Conservation (phyloP, 768 basidiomycete genomes). For the Exidia glandulosa region DNA sequence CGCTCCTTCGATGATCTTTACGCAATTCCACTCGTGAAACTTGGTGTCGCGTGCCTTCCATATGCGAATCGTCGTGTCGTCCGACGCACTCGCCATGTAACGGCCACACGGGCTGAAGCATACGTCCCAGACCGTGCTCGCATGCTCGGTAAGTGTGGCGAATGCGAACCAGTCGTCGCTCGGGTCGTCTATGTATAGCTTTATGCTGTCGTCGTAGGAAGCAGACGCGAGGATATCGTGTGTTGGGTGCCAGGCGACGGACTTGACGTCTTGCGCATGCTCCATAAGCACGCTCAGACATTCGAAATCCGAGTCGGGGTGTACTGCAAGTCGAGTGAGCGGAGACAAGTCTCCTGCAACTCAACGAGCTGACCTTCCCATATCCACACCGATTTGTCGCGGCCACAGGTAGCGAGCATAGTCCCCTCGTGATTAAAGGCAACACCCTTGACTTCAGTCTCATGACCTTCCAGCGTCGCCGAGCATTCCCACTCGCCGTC, state of each 20-base stretch:
- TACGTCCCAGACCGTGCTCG: constrained; percentile 86
- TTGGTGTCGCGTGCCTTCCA: constrained; percentile 71
- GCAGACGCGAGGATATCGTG: constrained; percentile 97
- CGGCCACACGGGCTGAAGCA: constrained; percentile 47
- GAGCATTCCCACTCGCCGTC: constrained; percentile 45
- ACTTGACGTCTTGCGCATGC: constrained; percentile 93
- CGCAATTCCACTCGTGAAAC: constrained; percentile 74
- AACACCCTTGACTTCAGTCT: constrained; percentile 80
- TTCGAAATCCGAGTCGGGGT: constrained; percentile 88
- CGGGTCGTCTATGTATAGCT: constrained; percentile 86
- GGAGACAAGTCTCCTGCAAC: constrained; percentile 1
- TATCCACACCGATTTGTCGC: constrained; percentile 98
- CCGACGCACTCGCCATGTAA: constrained; percentile 30
- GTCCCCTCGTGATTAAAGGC: constrained; percentile 59
- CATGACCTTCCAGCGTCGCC: constrained; percentile 36
- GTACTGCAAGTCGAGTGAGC: constrained; percentile 35
- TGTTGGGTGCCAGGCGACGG: constrained; percentile 85
- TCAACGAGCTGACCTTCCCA: constrained; percentile 69
- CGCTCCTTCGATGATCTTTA: constrained; percentile 40
- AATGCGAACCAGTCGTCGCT: constrained; percentile 91
- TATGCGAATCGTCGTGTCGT: constrained; percentile 53
- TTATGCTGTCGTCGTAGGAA: constrained; percentile 95
- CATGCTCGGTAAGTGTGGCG: constrained; percentile 67
- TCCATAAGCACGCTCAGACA: constrained; percentile 95
- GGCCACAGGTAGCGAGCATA: constrained; percentile 84